These are phyloP conservation scores for Exophiala phaeomuriformis DNA, from an alignment of 2,329 filamentous ascomycete genomes.

Conservation along the genomic window DNA sequence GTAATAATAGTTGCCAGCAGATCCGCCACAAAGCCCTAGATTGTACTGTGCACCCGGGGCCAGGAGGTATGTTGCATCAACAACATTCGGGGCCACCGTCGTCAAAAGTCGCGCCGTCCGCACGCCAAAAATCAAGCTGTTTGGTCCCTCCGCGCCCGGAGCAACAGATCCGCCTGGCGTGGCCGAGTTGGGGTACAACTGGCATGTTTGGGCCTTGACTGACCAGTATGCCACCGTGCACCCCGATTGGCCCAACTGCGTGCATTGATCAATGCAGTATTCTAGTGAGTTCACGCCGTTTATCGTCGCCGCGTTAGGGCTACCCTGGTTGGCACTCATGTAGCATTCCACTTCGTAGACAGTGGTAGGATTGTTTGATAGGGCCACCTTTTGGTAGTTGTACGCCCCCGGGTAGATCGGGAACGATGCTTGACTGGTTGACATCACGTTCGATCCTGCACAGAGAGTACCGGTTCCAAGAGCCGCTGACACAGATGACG, in stretches of 20 bases:
- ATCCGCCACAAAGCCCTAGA: slow-evolving; percentile 12
- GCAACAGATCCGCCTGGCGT: background rate
- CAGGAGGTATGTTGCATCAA: slow-evolving; percentile 13
- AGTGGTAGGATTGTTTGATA: slow-evolving; percentile 2
- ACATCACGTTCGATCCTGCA: slow-evolving; percentile 4
- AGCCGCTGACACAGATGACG: background rate
- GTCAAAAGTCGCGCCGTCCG: slow-evolving; percentile 11
- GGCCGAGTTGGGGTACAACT: background rate
- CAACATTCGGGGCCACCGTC: slow-evolving; percentile 1
- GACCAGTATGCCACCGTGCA: slow-evolving; percentile 8
- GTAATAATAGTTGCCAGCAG: slow-evolving; percentile 6
- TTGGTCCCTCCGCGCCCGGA: slow-evolving; percentile 2
- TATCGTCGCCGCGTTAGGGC: background rate
- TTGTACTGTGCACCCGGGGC: slow-evolving; percentile 1
- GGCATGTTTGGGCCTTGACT: background rate
- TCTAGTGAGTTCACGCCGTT: slow-evolving; percentile 6
- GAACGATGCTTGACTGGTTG: background rate
- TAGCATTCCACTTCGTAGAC: slow-evolving; percentile 18
- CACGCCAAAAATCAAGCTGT: slow-evolving; percentile 1
- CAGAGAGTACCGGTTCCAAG: slow-evolving; percentile 4
- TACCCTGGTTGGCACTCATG: slow-evolving; percentile 1
- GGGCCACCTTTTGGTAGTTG: slow-evolving; percentile 17
- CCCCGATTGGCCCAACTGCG: background rate
- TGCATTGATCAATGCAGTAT: slow-evolving; percentile 10
- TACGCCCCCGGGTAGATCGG: slow-evolving; percentile 10